Evolutionary conservation across 2,329 filamentous ascomycete species (phyloP), one percentile per base, ranked within the genome.

Genomic region (Colletotrichum sp.): DNA sequence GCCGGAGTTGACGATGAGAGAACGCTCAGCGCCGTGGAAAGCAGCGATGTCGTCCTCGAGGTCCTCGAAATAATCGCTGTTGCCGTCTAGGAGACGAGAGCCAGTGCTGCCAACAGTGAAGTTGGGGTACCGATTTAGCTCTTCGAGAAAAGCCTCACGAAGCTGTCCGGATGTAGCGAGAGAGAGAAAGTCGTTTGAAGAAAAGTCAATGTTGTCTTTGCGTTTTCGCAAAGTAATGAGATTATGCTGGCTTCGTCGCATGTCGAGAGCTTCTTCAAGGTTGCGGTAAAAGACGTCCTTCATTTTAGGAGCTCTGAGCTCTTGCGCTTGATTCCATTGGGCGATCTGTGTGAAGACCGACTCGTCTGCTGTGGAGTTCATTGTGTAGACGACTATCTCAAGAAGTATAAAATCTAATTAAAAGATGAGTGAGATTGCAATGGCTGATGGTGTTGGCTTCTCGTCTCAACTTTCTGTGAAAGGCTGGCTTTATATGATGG

Each of bases 151-250:
- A 3, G 84, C 83, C 6, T 83, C 68, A 7, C 88, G 88, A n/a
- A 92, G 86, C 6, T 81, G 80, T 0, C 84, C 80, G 9, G 87
- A 89, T 1, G 84, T 87, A 3, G 86, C 88, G 6, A 94, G 84
- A 0, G 91, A 93, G 13, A 94, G 87, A 76, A 93, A 92, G 81
- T 94, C 92, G 81, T 93, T 93, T 63, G 91, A 93, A 2, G 90
- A 92, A 80, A 94, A 93, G 82, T 94, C 92, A 18, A 0, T 75
- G 16, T 62, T 32, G 6, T 62, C 71, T 24, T 72, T 65, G 65
- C 63, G 64, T 44, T 69, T 74, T 8, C 73, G 66, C 9, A 83
- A 80, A 2, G 86, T 83, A 34, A 79, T 71, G 32, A 81, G 78
- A 8, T 68, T 77, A 73, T 80, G 76, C 1, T 80, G 75, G 2